Evolutionary conservation across 1,284 basidiomycete genomes (phyloP).

Genomic region (Rhodotorula sp.): DNA sequence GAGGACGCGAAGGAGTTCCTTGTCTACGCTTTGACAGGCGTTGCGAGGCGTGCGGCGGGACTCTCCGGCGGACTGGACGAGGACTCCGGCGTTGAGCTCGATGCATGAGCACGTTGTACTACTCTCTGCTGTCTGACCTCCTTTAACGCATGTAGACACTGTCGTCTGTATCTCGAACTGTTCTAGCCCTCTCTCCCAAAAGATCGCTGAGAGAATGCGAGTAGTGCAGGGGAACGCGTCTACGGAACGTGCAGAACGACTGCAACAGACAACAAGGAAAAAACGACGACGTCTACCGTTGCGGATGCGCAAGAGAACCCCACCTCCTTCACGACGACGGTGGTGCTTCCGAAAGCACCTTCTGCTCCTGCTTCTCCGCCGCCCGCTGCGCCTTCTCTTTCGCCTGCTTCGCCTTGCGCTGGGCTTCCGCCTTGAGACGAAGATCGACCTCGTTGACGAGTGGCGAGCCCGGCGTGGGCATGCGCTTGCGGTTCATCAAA

Average conservation of each 20-base stretch:
- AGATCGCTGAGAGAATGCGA: not conserved
- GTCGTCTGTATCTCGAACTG: not conserved
- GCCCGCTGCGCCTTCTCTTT: not conserved
- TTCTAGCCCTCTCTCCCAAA: too few species aligned
- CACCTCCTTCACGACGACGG: not conserved
- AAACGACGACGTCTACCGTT: too few species aligned
- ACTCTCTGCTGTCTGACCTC: not conserved
- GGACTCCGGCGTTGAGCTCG: slow-evolving; percentile 38
- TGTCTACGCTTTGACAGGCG: slow-evolving; percentile 34
- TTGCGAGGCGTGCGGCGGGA: slow-evolving; percentile 34
- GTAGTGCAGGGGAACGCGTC: too few species aligned
- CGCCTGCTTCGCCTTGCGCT: not conserved
- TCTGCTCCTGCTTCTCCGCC: not conserved
- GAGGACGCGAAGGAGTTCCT: slow-evolving; percentile 34
- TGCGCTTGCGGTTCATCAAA: slow-evolving; percentile 14
- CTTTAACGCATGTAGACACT: not conserved
- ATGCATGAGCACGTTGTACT: not conserved
- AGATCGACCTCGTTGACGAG: slow-evolving; percentile 4
- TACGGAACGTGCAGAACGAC: too few species aligned
- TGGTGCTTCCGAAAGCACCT: not conserved
- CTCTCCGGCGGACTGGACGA: slow-evolving; percentile 23
- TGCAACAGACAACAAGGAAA: too few species aligned
- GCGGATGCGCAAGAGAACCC: too few species aligned
- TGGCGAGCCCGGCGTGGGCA: not conserved
- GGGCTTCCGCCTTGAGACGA: not conserved